A percentile compares a stretch with the other conserved stretches of the same genome.
These are phyloP conservation scores for Pleomassaria siparia DNA, from an alignment of 2,329 filamentous ascomycete genomes.

Conservation along the genomic window DNA sequence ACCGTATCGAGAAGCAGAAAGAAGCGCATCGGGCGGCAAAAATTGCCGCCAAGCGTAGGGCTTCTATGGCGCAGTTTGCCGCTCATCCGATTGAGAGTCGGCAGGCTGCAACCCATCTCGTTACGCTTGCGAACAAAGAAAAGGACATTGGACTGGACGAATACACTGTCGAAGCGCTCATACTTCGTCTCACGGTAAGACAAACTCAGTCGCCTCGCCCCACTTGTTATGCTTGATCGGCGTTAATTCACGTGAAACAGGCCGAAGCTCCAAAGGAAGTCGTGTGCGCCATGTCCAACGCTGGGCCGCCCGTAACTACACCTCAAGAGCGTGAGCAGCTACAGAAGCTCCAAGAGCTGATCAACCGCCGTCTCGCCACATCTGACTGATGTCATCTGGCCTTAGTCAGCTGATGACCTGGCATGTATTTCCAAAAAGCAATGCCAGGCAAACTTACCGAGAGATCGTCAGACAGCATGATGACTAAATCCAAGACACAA, in stretches of 20 bases:
- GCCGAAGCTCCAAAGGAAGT: conserved; percentile 43
- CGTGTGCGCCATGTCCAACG: conserved; percentile 30
- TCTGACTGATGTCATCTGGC: neutral
- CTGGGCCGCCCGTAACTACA: conserved; percentile 26
- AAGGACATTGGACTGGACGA: conserved; percentile 51
- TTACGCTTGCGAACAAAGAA: conserved; percentile 57
- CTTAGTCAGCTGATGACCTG: conserved; percentile 4
- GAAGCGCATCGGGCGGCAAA: conserved; percentile 10
- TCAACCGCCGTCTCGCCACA: conserved; percentile 18
- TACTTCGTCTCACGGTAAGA: conserved; percentile 66
- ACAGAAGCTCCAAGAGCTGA: conserved; percentile 34
- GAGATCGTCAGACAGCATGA: neutral
- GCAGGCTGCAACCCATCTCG: conserved; percentile 66
- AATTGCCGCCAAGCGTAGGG: conserved; percentile 23
- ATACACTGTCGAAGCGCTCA: conserved; percentile 53
- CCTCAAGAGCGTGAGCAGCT: conserved; percentile 32
- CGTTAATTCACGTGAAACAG: conserved; percentile 42
- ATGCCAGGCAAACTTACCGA: neutral
- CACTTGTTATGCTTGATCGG: conserved; percentile 32
- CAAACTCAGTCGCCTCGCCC: conserved; percentile 19
- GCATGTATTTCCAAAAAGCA: neutral
- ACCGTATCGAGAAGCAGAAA: conserved; percentile 25
- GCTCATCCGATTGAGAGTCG: conserved; percentile 57
- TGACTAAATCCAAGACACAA: conserved; percentile 1
- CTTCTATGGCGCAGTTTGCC: conserved; percentile 30